A percentile compares a stretch with the other conserved stretches of the same genome.
phyloP scores from a whole-genome alignment of 768 basidiomycete species.

The Lactarius psammicola region DNA sequence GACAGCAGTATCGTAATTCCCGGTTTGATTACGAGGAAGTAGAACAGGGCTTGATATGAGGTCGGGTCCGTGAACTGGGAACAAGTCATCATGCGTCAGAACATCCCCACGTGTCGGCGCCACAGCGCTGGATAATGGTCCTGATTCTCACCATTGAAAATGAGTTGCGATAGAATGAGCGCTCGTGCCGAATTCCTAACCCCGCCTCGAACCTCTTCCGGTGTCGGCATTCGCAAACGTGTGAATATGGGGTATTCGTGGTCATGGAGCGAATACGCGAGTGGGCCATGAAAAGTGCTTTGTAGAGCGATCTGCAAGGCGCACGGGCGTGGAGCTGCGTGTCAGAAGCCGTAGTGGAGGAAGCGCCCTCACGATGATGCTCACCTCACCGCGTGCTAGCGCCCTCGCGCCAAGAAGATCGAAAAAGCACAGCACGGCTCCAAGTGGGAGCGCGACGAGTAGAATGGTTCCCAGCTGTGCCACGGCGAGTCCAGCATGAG shows the following conservation, averaged over 20 bases:
- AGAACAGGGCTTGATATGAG: slow-evolving; percentile 83
- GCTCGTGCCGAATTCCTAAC: slow-evolving; percentile 42
- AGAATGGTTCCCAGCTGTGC: slow-evolving; percentile 72
- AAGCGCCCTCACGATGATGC: slow-evolving; percentile 20
- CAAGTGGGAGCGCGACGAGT: slow-evolving; percentile 75
- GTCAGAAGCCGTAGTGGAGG: slow-evolving; percentile 1
- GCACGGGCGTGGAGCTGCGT: background rate
- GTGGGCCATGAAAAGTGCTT: slow-evolving; percentile 63
- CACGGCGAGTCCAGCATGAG: background rate
- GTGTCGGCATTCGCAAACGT: slow-evolving; percentile 51
- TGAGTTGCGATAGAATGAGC: slow-evolving; percentile 76
- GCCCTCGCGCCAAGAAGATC: slow-evolving; percentile 70
- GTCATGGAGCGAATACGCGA: slow-evolving; percentile 59
- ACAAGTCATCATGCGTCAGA: slow-evolving; percentile 8
- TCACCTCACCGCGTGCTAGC: slow-evolving; percentile 70
- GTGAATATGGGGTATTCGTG: slow-evolving; percentile 75
- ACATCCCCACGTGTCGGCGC: slow-evolving; percentile 13
- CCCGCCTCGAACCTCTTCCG: slow-evolving; percentile 53
- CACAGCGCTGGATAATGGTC: slow-evolving; percentile 16
- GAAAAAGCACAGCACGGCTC: slow-evolving; percentile 74
- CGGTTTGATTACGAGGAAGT: slow-evolving; percentile 86
- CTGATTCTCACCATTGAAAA: slow-evolving; percentile 66
- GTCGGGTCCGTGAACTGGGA: slow-evolving; percentile 74
- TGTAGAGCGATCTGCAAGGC: slow-evolving; percentile 59
- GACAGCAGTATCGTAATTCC: slow-evolving; percentile 69